Conservation (phyloP, 1,139 yeast genomes). For the Candida neerlandica region DNA sequence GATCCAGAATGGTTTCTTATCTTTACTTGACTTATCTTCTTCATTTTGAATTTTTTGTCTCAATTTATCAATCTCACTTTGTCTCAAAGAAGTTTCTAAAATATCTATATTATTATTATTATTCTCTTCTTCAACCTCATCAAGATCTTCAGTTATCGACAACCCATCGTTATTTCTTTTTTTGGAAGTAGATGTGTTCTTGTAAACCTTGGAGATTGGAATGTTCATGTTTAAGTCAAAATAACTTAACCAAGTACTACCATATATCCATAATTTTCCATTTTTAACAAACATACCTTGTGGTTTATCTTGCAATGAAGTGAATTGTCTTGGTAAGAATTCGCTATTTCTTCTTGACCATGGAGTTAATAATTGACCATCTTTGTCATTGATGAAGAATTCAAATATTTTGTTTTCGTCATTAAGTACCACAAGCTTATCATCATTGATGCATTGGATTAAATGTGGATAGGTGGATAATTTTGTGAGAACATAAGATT, state of each 20-base stretch:
- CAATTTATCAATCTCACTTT: constrained; percentile 32
- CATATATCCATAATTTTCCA: constrained; percentile 74
- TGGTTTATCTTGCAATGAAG: constrained; percentile 66
- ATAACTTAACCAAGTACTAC: constrained; percentile 80
- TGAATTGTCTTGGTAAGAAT: constrained; percentile 67
- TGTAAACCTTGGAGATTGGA: constrained; percentile 42
- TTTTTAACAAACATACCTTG: constrained; percentile 63
- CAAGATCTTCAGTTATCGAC: constrained; percentile 38
- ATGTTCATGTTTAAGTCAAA: constrained; percentile 68
- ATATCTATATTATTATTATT: constrained; percentile 38
- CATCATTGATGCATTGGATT: constrained; percentile 53
- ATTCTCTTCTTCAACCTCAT: constrained; percentile 18
- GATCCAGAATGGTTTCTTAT: constrained; percentile 63
- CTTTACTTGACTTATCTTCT: constrained; percentile 26
- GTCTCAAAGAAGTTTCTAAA: constrained; percentile 33
- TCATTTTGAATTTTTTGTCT: constrained; percentile 26
- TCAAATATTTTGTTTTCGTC: constrained; percentile 78
- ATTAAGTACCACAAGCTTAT: constrained; percentile 65
- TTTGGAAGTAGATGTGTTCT: constrained; percentile 31
- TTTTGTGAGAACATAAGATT: constrained; percentile 42
- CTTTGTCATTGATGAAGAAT: constrained; percentile 43
- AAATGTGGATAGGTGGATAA: constrained; percentile 64
- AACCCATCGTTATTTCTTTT: constrained; percentile 70
- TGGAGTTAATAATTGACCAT: constrained; percentile 50
- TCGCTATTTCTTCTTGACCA: constrained; percentile 87